Evolutionary conservation across 371 early-diverging fungal species (phyloP).

Genomic region (Rhizopus microsporus): DNA sequence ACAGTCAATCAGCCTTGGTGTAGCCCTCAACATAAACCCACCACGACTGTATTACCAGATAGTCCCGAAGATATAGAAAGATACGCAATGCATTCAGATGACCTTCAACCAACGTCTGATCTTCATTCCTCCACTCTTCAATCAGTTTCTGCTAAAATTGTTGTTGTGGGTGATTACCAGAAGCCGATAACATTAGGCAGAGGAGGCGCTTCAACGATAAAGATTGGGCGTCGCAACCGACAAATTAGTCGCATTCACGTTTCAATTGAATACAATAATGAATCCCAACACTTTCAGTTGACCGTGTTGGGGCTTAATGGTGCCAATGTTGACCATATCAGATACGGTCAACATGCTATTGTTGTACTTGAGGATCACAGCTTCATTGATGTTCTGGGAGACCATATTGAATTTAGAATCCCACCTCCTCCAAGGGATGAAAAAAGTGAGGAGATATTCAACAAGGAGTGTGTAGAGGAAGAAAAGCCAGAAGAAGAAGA

Average conservation of each 20-base stretch:
- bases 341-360: constrained; percentile 36
- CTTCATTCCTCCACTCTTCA: constrained; percentile 15
- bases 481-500: constrained; percentile 6
- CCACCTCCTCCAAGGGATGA: constrained; percentile 19
- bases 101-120: constrained; percentile 34
- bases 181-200: constrained; percentile 55
- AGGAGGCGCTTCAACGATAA: constrained; percentile 56
- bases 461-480: background rate
- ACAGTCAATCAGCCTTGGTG: background rate
- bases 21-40: background rate
- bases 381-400: constrained; percentile 45
- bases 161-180: constrained; percentile 45
- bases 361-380: constrained; percentile 33
- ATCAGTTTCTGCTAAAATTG: constrained; percentile 14
- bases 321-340: constrained; percentile 37
- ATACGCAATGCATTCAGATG: constrained; percentile 36
- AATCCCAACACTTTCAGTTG: constrained; percentile 41
- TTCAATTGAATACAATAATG: constrained; percentile 46
- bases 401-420: constrained; percentile 25
- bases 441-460: background rate
- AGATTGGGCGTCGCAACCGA: constrained; percentile 61
- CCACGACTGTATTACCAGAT: constrained; percentile 9
- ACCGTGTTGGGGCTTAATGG: constrained; percentile 61
- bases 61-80: constrained; percentile 14
- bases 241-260: constrained; percentile 62